Evolutionary conservation across 2,329 filamentous ascomycete species (phyloP).

Genomic region (Talaromyces piceae): DNA sequence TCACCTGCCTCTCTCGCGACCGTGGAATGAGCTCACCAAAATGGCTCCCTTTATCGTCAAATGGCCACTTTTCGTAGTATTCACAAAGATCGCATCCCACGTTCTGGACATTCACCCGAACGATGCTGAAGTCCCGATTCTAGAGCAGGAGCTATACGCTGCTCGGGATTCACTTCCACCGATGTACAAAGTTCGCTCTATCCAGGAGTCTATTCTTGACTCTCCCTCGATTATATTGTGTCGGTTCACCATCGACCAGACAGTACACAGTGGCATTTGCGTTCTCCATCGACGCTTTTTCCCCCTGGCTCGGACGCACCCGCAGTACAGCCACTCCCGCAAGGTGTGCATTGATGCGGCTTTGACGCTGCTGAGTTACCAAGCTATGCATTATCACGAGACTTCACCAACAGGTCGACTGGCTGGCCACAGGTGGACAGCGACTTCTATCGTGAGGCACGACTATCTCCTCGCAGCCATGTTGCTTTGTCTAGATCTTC

Average conservation of each 20-base stretch:
- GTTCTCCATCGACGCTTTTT: constrained; percentile 79
- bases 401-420: constrained; percentile 64
- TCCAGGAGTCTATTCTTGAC: constrained; percentile 64
- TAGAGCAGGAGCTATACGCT: constrained; percentile 46
- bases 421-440: constrained; percentile 67
- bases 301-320: constrained; percentile 60
- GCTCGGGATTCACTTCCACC: constrained; percentile 59
- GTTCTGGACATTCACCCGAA: constrained; percentile 37
- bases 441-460: constrained; percentile 67
- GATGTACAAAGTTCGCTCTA: constrained; percentile 62
- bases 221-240: constrained; percentile 62
- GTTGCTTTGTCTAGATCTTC: constrained; percentile 70
- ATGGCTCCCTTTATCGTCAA: constrained; percentile 35
- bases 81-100: constrained; percentile 28
- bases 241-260: constrained; percentile 52
- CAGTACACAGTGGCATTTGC: constrained; percentile 65
- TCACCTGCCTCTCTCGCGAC: constrained; percentile 45
- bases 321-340: constrained; percentile 69
- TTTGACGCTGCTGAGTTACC: constrained; percentile 66
- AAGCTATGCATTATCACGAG: constrained; percentile 64
- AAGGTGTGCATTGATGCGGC: constrained; percentile 73
- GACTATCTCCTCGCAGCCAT: constrained; percentile 79
- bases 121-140: constrained; percentile 46
- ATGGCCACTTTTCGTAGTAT: constrained; percentile 24
- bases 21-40: constrained; percentile 48